A percentile compares a stretch with the other conserved stretches of the same genome.
phyloP scores from a whole-genome alignment of 2,329 filamentous ascomycete species.

The Neophaeococcomyces aloes region DNA sequence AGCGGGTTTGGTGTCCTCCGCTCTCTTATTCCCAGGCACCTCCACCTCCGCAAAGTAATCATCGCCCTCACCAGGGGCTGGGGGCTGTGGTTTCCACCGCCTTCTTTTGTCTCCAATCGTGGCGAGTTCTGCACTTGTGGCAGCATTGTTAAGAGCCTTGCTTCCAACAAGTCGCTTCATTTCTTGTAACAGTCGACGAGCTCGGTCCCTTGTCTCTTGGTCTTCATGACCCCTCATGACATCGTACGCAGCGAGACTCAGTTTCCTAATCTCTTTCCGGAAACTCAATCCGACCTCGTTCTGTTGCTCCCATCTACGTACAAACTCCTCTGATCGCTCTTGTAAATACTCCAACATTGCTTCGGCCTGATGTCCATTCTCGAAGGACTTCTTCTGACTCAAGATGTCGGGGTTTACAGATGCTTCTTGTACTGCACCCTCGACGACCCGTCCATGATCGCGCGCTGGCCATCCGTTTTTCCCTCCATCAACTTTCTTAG shows the following conservation, averaged over 20 bases:
- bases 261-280: constrained; percentile 9
- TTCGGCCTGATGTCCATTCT: neutral
- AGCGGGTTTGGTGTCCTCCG: neutral
- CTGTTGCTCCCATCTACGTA: constrained; percentile 9
- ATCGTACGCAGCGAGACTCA: neutral
- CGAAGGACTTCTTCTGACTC: neutral
- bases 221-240: constrained; percentile 6
- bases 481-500: constrained; percentile 42
- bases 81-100: neutral
- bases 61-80: neutral
- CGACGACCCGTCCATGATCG: constrained; percentile 20
- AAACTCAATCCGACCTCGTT: constrained; percentile 10
- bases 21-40: neutral
- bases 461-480: constrained; percentile 28
- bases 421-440: constrained; percentile 16
- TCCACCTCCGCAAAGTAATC: neutral
- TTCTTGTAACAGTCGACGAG: constrained; percentile 12
- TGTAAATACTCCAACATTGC: neutral
- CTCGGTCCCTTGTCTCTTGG: constrained; percentile 12
- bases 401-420: constrained; percentile 14
- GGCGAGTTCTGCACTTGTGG: neutral
- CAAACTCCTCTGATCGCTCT: neutral
- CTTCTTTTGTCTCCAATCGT: neutral
- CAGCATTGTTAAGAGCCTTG: neutral
- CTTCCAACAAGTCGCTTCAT: constrained; percentile 8